A percentile compares a stretch with the other conserved stretches of the same genome.
These are phyloP conservation scores for Begonia loranthoides DNA, from an alignment of 306 rosid species.

Conservation along the genomic window DNA sequence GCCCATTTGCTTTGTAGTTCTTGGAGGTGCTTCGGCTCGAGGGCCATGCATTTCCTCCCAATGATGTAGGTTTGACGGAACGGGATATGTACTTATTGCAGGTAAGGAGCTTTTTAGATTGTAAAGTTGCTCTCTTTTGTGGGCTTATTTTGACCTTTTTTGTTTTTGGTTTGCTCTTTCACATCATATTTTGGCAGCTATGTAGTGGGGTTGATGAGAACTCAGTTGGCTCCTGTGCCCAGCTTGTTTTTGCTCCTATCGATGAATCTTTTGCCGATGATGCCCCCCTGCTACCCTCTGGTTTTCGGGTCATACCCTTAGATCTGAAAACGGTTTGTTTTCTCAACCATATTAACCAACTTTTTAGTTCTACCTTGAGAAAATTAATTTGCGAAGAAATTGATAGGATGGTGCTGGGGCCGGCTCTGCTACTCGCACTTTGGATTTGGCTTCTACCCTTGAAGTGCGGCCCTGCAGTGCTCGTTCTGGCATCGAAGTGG, in stretches of 20 bases:
- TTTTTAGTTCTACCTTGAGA: no score
- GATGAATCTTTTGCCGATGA: conserved; percentile 97
- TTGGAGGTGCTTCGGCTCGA: conserved; percentile 92
- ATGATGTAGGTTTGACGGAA: conserved; percentile 58
- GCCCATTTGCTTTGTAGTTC: conserved; percentile 26
- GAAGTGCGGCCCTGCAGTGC: conserved; percentile 64
- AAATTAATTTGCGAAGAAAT: no score
- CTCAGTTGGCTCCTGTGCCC: conserved; percentile 85
- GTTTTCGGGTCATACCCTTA: conserved; percentile 86
- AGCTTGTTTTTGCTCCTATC: conserved; percentile 93
- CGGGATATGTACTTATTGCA: conserved; percentile 86
- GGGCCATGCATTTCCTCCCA: conserved; percentile 91
- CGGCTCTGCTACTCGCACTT: conserved; percentile 38
- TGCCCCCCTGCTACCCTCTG: conserved; percentile 81
- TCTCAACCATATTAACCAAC: not conserved
- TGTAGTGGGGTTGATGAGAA: conserved; percentile 91
- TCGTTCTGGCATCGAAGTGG: conserved; percentile 44
- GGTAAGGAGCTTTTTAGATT: conserved; percentile 16
- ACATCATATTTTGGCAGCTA: conserved; percentile 41
- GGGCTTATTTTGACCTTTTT: no score
- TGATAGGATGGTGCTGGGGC: no score
- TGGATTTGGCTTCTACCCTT: conserved; percentile 86
- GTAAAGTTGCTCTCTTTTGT: no score
- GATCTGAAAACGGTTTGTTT: conserved; percentile 68
- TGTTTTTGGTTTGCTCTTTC: not conserved